Conservation (phyloP, 2,329 filamentous ascomycete species). For the Ceratocystis colombiana region DNA sequence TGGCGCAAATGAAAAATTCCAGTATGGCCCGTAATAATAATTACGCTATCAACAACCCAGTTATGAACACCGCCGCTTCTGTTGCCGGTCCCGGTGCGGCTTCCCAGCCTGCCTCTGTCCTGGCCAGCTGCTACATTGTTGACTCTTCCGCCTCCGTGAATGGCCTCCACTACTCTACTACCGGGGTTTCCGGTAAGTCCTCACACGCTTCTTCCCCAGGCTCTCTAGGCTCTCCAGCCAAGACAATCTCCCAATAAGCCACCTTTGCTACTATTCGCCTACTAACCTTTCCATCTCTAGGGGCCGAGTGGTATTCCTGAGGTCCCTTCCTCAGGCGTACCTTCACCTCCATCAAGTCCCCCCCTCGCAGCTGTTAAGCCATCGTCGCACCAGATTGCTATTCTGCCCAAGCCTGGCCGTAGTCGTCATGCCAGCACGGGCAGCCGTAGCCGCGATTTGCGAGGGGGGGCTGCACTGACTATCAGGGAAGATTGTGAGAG, state of each 20-base stretch:
- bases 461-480: constrained; percentile 88
- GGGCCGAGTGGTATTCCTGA: constrained; percentile 93
- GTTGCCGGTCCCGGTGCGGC: too few species aligned
- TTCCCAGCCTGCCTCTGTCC: constrained; percentile 55
- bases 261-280: constrained; percentile 1
- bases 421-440: constrained; percentile 28
- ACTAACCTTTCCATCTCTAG: constrained; percentile 34
- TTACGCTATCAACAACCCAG: constrained; percentile 55
- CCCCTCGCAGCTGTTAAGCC: constrained; percentile 67
- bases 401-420: constrained; percentile 46
- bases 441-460: constrained; percentile 41
- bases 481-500: constrained; percentile 99
- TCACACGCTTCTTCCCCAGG: not conserved
- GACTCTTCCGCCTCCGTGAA: constrained; percentile 61
- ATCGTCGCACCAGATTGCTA: constrained; percentile 52
- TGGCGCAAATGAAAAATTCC: constrained; percentile 62
- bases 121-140: constrained; percentile 86
- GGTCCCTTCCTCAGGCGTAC: constrained; percentile 73
- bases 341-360: constrained; percentile 80
- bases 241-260: too few species aligned
- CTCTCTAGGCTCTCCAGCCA: not conserved
- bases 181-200: constrained; percentile 62
- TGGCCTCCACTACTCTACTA: constrained; percentile 93
- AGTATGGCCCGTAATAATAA: constrained; percentile 62
- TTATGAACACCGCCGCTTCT: constrained; percentile 34